A percentile compares a stretch with the other conserved stretches of the same genome.
These are phyloP conservation scores for Fraxinus ornus DNA, from an alignment of 305 asterid genomes.

Conservation along the genomic window DNA sequence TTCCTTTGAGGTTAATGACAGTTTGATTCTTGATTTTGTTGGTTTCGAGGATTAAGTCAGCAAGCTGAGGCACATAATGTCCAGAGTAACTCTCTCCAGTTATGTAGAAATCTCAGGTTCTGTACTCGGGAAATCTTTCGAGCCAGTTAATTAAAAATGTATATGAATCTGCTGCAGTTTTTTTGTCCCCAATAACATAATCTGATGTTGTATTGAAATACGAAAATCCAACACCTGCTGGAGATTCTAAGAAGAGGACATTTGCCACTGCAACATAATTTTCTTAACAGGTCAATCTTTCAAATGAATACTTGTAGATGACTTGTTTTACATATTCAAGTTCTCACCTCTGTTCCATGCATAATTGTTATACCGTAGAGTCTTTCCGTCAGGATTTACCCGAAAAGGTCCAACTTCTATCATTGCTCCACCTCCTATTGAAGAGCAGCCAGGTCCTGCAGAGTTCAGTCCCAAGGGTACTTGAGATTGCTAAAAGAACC, in stretches of 20 bases:
- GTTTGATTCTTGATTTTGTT: constrained; percentile 46
- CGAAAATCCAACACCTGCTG: constrained; percentile 71
- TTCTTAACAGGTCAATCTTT: background rate
- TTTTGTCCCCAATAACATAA: constrained; percentile 38
- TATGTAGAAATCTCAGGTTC: constrained; percentile 43
- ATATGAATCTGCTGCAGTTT: constrained; percentile 43
- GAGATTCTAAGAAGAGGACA: constrained; percentile 58
- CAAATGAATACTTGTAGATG: background rate
- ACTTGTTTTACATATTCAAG: background rate
- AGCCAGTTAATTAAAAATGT: constrained; percentile 54
- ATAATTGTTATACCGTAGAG: constrained; percentile 33
- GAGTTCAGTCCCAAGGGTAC: background rate
- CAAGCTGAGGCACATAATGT: constrained; percentile 63
- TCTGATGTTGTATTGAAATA: constrained; percentile 50
- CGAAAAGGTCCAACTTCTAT: constrained; percentile 40
- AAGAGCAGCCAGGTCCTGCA: constrained; percentile 42
- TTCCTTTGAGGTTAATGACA: constrained; percentile 51
- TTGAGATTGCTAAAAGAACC: background rate
- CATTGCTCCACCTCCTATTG: constrained; percentile 40
- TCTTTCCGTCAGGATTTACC: constrained; percentile 39
- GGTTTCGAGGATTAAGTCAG: constrained; percentile 38
- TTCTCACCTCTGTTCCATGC: constrained; percentile 41
- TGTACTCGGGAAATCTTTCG: constrained; percentile 60
- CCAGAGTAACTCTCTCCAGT: constrained; percentile 62
- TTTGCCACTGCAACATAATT: constrained; percentile 45